A percentile compares a stretch with the other conserved stretches of the same genome.
phyloP scores from a whole-genome alignment of 352 stramenopile genomes.

The Phytophthora hybrid region DNA sequence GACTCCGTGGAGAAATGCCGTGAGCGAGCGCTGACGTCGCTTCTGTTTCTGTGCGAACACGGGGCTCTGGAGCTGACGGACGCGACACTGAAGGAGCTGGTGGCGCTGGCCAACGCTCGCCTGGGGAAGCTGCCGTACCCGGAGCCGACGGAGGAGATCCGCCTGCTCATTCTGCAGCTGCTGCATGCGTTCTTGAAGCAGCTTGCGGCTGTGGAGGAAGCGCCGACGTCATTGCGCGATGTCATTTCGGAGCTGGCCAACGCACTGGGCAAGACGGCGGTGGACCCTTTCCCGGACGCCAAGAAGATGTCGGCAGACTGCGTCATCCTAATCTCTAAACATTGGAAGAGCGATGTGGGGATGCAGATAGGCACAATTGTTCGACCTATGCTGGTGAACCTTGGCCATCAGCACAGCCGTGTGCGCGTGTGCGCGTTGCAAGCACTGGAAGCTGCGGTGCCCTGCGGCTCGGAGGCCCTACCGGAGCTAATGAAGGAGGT shows the following conservation, averaged over 20 bases:
- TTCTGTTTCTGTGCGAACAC: constrained; percentile 66
- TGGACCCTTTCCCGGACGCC: constrained; percentile 83
- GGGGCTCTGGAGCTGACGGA: constrained; percentile 54
- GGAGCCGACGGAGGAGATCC: constrained; percentile 86
- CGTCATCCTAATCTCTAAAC: constrained; percentile 59
- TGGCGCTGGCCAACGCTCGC: constrained; percentile 56
- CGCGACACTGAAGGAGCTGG: constrained; percentile 54
- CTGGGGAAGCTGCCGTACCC: constrained; percentile 81
- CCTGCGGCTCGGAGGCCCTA: constrained; percentile 72
- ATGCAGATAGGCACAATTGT: constrained; percentile 78
- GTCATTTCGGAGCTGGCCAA: constrained; percentile 77
- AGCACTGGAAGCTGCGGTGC: constrained; percentile 72
- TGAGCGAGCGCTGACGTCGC: constrained; percentile 67
- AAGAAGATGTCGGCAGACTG: constrained; percentile 82
- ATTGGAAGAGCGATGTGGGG: constrained; percentile 64
- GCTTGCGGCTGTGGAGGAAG: constrained; percentile 31
- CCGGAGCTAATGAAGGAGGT: constrained; percentile 83
- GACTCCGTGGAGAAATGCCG: constrained; percentile 84
- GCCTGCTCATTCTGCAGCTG: constrained; percentile 73
- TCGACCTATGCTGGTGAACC: constrained; percentile 70
- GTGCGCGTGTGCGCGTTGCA: constrained; percentile 81
- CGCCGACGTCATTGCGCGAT: constrained; percentile 46
- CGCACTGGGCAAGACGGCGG: constrained; percentile 70
- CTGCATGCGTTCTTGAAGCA: constrained; percentile 64
- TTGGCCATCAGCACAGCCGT: constrained; percentile 85